phyloP scores from a whole-genome alignment of 2,329 filamentous ascomycete species.

The Hypoxylon sp. region DNA sequence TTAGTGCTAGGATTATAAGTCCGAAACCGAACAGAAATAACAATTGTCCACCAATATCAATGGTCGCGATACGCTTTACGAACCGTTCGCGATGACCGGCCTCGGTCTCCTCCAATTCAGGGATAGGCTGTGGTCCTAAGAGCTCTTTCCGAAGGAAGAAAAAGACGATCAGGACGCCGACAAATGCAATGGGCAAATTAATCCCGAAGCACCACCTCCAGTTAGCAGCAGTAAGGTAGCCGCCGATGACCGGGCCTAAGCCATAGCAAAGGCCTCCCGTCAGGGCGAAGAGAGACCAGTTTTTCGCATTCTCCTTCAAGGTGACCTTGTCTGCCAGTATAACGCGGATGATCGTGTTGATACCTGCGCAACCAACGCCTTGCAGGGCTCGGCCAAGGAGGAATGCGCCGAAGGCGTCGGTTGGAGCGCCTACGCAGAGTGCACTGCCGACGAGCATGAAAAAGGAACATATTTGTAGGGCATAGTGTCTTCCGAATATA shows the following conservation, averaged over 20 bases:
- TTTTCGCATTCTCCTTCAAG: conserved; percentile 71
- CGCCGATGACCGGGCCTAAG: conserved; percentile 73
- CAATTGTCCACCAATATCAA: conserved; percentile 69
- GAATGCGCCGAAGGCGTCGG: conserved; percentile 68
- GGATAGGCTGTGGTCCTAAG: conserved; percentile 64
- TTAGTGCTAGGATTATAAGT: conserved; percentile 66
- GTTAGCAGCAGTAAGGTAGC: conserved; percentile 65
- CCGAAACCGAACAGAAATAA: conserved; percentile 69
- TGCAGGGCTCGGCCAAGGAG: conserved; percentile 74
- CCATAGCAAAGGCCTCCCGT: conserved; percentile 71
- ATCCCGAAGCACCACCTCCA: conserved; percentile 79
- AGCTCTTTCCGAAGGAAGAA: conserved; percentile 71
- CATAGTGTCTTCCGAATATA: conserved; percentile 72
- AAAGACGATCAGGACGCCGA: conserved; percentile 67
- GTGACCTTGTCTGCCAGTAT: conserved; percentile 76
- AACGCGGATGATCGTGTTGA: conserved; percentile 71
- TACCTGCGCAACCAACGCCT: conserved; percentile 71
- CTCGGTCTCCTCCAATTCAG: conserved; percentile 58
- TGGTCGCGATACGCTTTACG: conserved; percentile 62
- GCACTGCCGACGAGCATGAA: conserved; percentile 71
- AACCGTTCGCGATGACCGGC: conserved; percentile 51
- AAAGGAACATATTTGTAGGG: conserved; percentile 69
- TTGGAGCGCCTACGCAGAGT: conserved; percentile 70
- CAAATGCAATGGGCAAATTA: conserved; percentile 67
- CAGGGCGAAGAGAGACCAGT: conserved; percentile 72